Conservation (phyloP, 306 rosid genomes). For the Vachellia collinsii region DNA sequence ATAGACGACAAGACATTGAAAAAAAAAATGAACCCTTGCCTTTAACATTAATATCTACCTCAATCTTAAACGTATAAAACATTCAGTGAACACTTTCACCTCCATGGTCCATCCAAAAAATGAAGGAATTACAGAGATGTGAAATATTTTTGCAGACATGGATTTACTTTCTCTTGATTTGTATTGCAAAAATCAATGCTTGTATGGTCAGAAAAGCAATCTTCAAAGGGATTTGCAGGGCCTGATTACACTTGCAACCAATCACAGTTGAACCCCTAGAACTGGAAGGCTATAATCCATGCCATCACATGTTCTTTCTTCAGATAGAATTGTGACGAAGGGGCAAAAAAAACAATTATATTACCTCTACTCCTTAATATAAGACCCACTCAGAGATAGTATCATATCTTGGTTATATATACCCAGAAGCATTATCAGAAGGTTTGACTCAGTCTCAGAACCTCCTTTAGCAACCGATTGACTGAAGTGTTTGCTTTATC, state of each 20-base stretch:
- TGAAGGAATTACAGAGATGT: not conserved
- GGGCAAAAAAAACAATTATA: not conserved
- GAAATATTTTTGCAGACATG: not conserved
- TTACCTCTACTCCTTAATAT: too few species aligned
- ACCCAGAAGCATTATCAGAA: slow-evolving; percentile 31
- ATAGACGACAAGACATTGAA: too few species aligned
- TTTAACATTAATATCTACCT: too few species aligned
- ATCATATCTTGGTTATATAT: not conserved
- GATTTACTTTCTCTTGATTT: not conserved
- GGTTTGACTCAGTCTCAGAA: slow-evolving; percentile 60
- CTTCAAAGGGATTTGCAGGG: slow-evolving; percentile 17
- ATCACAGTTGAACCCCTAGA: slow-evolving; percentile 2
- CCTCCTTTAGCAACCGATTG: slow-evolving; percentile 62
- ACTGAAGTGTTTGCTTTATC: slow-evolving; percentile 51
- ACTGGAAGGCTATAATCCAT: not conserved
- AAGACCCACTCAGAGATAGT: too few species aligned
- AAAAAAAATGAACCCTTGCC: too few species aligned
- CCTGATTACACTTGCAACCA: slow-evolving; percentile 8
- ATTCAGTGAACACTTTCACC: not conserved
- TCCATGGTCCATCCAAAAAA: slow-evolving; percentile 6
- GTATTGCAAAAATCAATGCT: not conserved
- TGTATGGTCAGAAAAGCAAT: slow-evolving; percentile 5
- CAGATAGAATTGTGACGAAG: not conserved
- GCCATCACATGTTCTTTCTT: not conserved
- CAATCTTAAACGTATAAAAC: too few species aligned